Evolutionary conservation across 345 rosid genomes (phyloP), one percentile per base, ranked within the genome.

Genomic region (Pugionium dolabratum): DNA sequence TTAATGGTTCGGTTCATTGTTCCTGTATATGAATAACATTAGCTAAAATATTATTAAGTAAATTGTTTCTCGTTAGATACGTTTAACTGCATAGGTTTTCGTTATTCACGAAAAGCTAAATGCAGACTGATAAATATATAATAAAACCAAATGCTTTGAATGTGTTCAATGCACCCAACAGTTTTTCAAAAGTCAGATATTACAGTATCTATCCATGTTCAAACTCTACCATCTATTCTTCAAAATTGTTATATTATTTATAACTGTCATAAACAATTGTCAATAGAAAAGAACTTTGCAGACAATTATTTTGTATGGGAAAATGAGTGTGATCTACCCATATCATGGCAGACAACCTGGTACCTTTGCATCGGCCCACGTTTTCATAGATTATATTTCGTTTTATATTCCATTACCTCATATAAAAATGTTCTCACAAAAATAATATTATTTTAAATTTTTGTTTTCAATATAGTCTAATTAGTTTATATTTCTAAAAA

Each of bases 261-360:
- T 18, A 18, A 18, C 18, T 18, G 3, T 26, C 42, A 34, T 34
- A 52, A 50, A 70, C 0, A 46, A 32, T 29, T 57, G 31, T 39
- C 33, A 26, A 64, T 32, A 54, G 4, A 10, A 56, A 55, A 71
- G 4, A 70, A 43, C 42, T 56, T 55, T 10, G 41, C 29, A 49
- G 33, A 64, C 50, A 48, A 42, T 43, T 64, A 64, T 56, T 56
- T 64, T 27, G 64, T 56, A 52, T 56, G 53, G 57, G 36, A 32
- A 48, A 27, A 62, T 37, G 51, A 7, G 51, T 41, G 5, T 40
- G 37, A 36, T 63, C 44, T 31, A 62, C 63, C 63, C 50, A 39
- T 27, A 57, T 48, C 59, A 64, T 72, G 70, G 76, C 76, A 64
- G 76, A 72, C 70, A 72, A 72, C 76, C 65, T 72, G 76, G 76